Base-by-base conservation (phyloP, 768 basidiomycete species). In the Strobilomyces dryophilus region DNA sequence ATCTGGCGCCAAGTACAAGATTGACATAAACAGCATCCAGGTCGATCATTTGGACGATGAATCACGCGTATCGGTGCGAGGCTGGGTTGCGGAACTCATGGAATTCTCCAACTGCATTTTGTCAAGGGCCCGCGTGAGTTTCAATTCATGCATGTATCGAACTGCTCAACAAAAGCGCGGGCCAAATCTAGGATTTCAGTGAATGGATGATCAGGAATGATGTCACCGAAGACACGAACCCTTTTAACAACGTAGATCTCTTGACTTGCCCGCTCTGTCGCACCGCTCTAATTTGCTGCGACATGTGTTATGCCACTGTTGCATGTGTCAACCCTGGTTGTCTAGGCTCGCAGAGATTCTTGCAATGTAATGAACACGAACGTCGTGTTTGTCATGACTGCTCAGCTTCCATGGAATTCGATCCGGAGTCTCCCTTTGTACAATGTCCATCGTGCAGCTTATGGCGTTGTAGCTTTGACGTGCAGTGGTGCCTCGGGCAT, bases 241-340 rank as follows among this genome's bases (percentile, higher is more conserved):
- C 41, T 12, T 56, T 53, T 11, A 6, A 6, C 5, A 6, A 21
- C 3, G 52, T 45, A 4, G 32, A 56, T 20, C 15, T 56, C 20
- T 12, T 43, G 1, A 56, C 52, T n/a, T 56, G 55, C 26, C 47
- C 52, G 6, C 42, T 53, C 10, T 56, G 52, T 41, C 18, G 3
- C 27, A 31, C 10, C 27, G 3, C 0, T 21, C 31, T 56, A 6
- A 9, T 1, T 5, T 24, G 27, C 11, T 56, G 51, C 46, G 2
- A 3, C 4, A 3, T 18, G 6, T 50, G 49, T 20, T n/a, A 45
- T 5, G 17, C 21, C 26, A n/a, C 8, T 8, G 46, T 47, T 9
- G 32, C 40, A 32, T 56, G 51, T 43, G 34, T 24, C 3, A 29
- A 45, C 17, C 0, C 10, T 10, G 4, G 8, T 6, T 54, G 47